Evolutionary conservation across 257 asterid genomes (phyloP).

Genomic region (Ophiorrhiza pumila): DNA sequence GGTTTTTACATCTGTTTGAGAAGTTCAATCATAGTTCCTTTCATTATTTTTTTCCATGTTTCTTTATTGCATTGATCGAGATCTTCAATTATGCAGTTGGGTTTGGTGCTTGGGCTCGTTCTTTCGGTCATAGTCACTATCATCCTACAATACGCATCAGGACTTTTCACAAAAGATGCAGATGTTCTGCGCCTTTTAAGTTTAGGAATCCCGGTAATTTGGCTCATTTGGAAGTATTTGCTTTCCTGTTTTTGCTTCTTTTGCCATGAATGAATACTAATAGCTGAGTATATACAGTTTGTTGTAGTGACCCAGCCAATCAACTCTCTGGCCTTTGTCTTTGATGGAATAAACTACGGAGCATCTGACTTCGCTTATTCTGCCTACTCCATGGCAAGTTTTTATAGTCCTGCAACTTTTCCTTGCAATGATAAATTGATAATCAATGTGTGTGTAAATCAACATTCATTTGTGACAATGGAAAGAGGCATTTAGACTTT

Average conservation of each 20-base stretch:
- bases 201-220: slow-evolving; percentile 44
- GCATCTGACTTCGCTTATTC: slow-evolving; percentile 53
- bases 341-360: slow-evolving; percentile 54
- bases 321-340: slow-evolving; percentile 51
- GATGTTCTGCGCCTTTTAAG: slow-evolving; percentile 32
- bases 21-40: background rate
- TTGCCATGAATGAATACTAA: background rate
- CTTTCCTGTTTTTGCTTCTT: background rate
- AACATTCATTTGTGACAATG: too few relatives aligned
- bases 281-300: slow-evolving; percentile 32
- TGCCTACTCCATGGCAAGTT: slow-evolving; percentile 55
- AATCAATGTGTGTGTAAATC: too few relatives aligned
- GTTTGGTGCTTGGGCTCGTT: slow-evolving; percentile 36
- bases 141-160: slow-evolving; percentile 25
- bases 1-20: slow-evolving; percentile 18
- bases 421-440: background rate
- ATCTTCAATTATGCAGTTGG: slow-evolving; percentile 27
- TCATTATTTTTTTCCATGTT: background rate
- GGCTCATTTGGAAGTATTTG: background rate
- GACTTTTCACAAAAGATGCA: slow-evolving; percentile 31
- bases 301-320: slow-evolving; percentile 51
- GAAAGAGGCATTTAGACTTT: background rate
- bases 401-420: background rate
- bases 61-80: background rate
- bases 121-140: slow-evolving; percentile 29